Percentiles rank a stretch among this genome's conserved stretches.
Evolutionary conservation across 768 basidiomycete species (phyloP).

Genomic region (Holtermanniella nyarrowii): DNA sequence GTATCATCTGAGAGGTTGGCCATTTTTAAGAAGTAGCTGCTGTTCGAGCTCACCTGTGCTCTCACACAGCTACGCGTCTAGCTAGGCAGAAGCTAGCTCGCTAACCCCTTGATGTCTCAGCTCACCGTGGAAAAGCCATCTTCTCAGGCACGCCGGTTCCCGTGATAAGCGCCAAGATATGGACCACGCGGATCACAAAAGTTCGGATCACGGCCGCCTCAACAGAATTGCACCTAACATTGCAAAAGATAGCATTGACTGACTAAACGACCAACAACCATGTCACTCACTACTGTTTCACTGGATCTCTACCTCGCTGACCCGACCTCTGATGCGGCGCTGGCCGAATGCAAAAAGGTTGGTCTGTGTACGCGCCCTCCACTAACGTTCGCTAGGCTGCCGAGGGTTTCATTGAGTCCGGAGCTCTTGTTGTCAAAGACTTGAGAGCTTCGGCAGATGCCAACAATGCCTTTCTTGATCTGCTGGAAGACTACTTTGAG

Average conservation of each 20-base stretch:
- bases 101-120: no score
- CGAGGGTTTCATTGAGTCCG: constrained; percentile 67
- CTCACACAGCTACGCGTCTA: no score
- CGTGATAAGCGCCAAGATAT: no score
- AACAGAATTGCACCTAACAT: no score
- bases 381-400: constrained; percentile 52
- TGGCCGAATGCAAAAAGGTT: constrained; percentile 10
- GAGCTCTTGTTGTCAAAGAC: constrained; percentile 77
- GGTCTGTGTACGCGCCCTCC: background rate
- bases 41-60: no score
- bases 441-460: constrained; percentile 72
- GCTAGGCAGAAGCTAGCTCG: no score
- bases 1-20: constrained; percentile 67
- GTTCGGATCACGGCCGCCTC: no score
- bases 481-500: constrained; percentile 86
- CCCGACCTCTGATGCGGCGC: constrained; percentile 14
- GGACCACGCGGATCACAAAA: no score
- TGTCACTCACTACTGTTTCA: constrained; percentile 20
- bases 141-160: no score
- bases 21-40: no score
- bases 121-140: no score
- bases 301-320: constrained; percentile 26
- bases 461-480: constrained; percentile 71
- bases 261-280: no score
- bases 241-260: background rate